These are phyloP conservation scores for Entoloma clypeatum DNA, from an alignment of 1,284 basidiomycete genomes.

Conservation along the genomic window DNA sequence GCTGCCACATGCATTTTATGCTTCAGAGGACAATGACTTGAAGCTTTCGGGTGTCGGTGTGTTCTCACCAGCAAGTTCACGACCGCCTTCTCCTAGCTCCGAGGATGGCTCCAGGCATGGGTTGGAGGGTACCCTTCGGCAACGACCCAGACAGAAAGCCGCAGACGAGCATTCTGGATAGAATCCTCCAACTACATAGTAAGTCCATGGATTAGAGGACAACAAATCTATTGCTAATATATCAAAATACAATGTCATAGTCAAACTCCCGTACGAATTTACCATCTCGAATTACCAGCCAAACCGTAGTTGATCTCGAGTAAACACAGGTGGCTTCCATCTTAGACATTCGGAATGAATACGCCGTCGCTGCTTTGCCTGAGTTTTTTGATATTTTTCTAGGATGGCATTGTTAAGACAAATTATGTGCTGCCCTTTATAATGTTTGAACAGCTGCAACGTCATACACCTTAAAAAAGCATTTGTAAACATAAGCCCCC, in stretches of 20 bases:
- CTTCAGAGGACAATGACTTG: conserved; percentile 47
- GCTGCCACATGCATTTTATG: conserved; percentile 46
- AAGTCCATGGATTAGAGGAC: too few relatives aligned
- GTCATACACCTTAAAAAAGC: conserved; percentile 73
- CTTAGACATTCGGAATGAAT: conserved; percentile 80
- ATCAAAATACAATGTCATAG: too few relatives aligned
- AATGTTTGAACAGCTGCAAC: conserved; percentile 93
- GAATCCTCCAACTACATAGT: too few relatives aligned
- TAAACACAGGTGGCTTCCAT: conserved; percentile 96
- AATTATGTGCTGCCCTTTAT: conserved; percentile 93
- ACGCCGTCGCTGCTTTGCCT: conserved; percentile 73
- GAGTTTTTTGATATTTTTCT: conserved; percentile 85
- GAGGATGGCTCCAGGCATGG: conserved; percentile 9
- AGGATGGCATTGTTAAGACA: conserved; percentile 89
- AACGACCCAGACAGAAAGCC: conserved; percentile 13
- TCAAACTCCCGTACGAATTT: conserved; percentile 9
- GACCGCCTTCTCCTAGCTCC: conserved; percentile 60
- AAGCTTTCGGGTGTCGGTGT: conserved; percentile 65
- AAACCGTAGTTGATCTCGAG: conserved; percentile 84
- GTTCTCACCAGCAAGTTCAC: conserved; percentile 65
- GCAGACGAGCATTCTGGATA: conserved; percentile 3
- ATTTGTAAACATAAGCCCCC: background rate
- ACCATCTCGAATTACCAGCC: conserved; percentile 56
- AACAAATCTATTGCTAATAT: too few relatives aligned
- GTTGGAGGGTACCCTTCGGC: conserved; percentile 14